These are phyloP conservation scores for Camellia lanceoleosa DNA, from an alignment of 148 eudicot genomes.

Conservation along the genomic window DNA sequence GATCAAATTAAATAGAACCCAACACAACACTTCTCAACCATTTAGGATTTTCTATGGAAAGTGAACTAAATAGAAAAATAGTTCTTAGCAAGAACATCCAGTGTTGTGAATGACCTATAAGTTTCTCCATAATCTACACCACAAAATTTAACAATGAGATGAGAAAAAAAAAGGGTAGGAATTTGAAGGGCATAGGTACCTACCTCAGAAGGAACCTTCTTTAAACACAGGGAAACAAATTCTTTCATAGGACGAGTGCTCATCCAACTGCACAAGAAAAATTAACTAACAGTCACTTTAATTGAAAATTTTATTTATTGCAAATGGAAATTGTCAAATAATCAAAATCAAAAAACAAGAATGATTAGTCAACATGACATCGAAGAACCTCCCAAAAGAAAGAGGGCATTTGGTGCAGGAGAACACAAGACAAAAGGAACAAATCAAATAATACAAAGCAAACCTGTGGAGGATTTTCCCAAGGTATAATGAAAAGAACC, in stretches of 20 bases:
- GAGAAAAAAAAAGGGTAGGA: neutral
- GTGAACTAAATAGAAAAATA: too few relatives aligned
- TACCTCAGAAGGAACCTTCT: too few relatives aligned
- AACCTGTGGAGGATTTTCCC: conserved; percentile 98
- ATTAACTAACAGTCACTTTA: too few relatives aligned
- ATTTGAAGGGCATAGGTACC: neutral
- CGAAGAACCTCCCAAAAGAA: neutral
- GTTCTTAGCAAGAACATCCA: neutral
- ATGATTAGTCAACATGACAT: neutral
- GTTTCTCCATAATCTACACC: neutral
- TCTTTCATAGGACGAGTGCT: too few relatives aligned
- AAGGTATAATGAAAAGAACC: conserved; percentile 92
- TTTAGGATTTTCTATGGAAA: too few relatives aligned
- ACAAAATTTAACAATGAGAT: neutral
- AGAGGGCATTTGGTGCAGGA: neutral
- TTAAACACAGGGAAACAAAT: too few relatives aligned
- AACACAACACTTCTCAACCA: too few relatives aligned
- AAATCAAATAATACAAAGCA: conserved; percentile 5
- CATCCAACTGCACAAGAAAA: too few relatives aligned
- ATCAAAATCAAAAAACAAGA: neutral
- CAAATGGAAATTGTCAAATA: conserved; percentile 1
- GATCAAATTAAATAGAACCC: too few relatives aligned
- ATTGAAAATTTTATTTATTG: neutral
- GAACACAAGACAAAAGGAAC: neutral
- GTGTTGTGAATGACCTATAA: neutral